Base-by-base conservation (phyloP, 2,329 filamentous ascomycete species). In the Escovopsis sp. region DNA sequence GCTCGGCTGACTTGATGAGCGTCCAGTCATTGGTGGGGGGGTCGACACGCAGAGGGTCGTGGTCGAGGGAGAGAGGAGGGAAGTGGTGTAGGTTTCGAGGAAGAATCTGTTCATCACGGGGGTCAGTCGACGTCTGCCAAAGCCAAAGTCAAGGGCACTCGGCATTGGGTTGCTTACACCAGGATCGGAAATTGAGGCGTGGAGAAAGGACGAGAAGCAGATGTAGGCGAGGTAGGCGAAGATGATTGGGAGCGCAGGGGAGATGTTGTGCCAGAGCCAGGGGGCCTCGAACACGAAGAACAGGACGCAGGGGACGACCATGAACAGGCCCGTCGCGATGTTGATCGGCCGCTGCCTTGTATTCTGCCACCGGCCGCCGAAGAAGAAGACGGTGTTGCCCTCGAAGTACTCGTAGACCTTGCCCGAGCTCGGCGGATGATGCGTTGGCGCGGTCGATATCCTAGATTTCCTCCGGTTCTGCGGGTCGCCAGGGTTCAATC, bases 11-110 rank as follows among this genome's bases (percentile, higher is more conserved):
- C 55, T 88, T 84, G 52, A 96, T 84, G 67, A 94, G 77, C 7
- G 85, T 83, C 91, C 91, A 98, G 59, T 94, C 87, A 41, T 85
- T 96, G 6, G 83, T 91, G 2, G 87, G 78, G 15, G 88, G 89
- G 1, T 84, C 86, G 36, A 93, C 64, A 33, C 77, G 74, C 34
- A 95, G 68, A 6, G 87, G 86, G 56, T 96, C 88, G 33, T 88
- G 82, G 50, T 82, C 73, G 39, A 81, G 76, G 53, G 81, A 75
- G 26, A 73, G 61, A 2, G 82, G 78, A n/a, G 88, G 87, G 57
- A 94, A 87, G 36, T 77, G 80, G 56, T 98, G 89, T 33, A 95
- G 67, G 58, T 96, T 94, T 49, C 91, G 82, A 15, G 91, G 91
- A 33, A 95, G 69, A 47, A 96, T 94, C 86, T 93, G 37, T 19